Evolutionary conservation across 768 basidiomycete species (phyloP).

Genomic region (Serendipita sp.): DNA sequence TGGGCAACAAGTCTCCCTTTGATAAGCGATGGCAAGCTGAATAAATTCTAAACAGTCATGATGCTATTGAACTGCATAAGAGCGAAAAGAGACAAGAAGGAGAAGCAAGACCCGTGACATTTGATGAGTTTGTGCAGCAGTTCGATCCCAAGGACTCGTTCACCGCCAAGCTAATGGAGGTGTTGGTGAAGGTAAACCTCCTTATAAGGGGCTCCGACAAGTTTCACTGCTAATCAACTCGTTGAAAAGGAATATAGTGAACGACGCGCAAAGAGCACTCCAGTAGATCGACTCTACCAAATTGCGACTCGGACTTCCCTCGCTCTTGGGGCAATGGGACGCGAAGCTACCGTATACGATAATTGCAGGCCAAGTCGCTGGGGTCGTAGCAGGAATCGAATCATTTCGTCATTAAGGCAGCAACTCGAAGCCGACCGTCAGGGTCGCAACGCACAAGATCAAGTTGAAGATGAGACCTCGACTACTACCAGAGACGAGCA

Average conservation of each 20-base stretch:
- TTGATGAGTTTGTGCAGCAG: not conserved
- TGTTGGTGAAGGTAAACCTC: not conserved
- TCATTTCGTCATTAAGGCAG: not conserved
- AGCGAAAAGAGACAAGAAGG: not conserved
- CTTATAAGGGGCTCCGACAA: not conserved
- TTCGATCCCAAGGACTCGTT: not conserved
- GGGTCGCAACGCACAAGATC: not conserved
- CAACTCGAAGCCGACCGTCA: not conserved
- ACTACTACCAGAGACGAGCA: not conserved
- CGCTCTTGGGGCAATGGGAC: not conserved
- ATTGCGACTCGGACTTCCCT: not conserved
- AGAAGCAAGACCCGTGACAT: constrained; percentile 1
- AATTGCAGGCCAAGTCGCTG: not conserved
- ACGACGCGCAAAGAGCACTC: not conserved
- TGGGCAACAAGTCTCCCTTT: not conserved
- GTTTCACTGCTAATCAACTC: not conserved
- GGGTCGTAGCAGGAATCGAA: not conserved
- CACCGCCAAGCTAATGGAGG: constrained; percentile 3
- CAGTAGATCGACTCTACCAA: not conserved
- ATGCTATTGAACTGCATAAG: not conserved
- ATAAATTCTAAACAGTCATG: not conserved
- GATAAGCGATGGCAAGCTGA: no score
- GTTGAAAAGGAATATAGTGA: not conserved
- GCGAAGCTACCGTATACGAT: not conserved
- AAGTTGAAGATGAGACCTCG: not conserved